Evolutionary conservation across 306 rosid species (phyloP), one percentile per base, ranked within the genome.

Genomic region (Quillaja saponaria): DNA sequence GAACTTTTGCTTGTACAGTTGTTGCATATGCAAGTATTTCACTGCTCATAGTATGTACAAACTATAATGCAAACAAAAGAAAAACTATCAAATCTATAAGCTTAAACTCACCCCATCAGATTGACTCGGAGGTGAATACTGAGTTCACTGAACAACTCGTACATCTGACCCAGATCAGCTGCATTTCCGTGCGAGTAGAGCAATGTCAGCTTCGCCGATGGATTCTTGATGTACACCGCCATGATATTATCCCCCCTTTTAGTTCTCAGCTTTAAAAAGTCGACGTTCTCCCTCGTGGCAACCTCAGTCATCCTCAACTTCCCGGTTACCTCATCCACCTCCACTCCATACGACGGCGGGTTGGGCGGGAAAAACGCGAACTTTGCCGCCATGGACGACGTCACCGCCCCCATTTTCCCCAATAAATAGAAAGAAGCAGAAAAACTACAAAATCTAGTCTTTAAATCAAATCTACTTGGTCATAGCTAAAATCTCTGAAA

Each of bases 151-250:
- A 92, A 88, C 69, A 86, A 77, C 63, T 84, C 95, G 80, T 84
- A 86, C 95, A 92, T 92, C 90, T 86, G 98, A 55, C 95, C 95
- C 74, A 92, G 86, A 92, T 92, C 96, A 69, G 98, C 94, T 0
- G 96, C 98, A 71, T 92, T 92, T 0, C 98, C 98, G 50, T 92
- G 98, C 1, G 98, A 92, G 64, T 86, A 85, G 0, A 92, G 82
- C 42, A 92, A 16, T 1, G 98, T 88, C 11, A 86, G 62, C 41
- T 86, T 70, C 17, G 98, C 98, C 28, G 78, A 77, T 12, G 84
- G 82, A 61, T 92, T 82, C 67, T 49, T 76, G 4, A 92, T 58
- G 66, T 86, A 86, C 17, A 84, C 54, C 4, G 95, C 96, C 9
- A 82, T 88, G 55, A 92, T 71, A 60, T 61, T 82, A 76, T 79